Base-by-base conservation (phyloP, 495 filamentous ascomycete genomes). In the Elaphomyces granulatus region DNA sequence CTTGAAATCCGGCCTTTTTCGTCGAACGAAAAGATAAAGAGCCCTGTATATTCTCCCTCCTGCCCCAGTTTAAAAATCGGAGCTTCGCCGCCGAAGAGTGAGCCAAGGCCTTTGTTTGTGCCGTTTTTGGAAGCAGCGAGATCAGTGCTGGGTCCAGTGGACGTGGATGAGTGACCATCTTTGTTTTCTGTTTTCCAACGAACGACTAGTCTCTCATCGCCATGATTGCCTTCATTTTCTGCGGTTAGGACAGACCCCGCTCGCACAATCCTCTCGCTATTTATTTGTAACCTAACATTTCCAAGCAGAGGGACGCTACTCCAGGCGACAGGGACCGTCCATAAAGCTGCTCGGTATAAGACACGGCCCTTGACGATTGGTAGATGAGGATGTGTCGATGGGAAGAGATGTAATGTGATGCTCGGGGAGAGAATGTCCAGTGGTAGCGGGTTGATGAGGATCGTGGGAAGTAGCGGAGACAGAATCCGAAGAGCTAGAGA, bases 11-110 rank as follows among this genome's bases (percentile, higher is more conserved):
- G 66, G 2, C 92, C 90, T 45, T 92, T 77, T 43, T 80, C 74
- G 52, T 98, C 92, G 58, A 98, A 98, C 38, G 90, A 83, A 59
- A 98, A 98, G 35, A 93, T 75, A 55, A 98, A 98, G 12, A 95
- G 46, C 0, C 90, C 90, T 14, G 58, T 63, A 34, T 68, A 66
- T 31, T 66, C 61, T 35, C 63, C 60, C 36, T 67, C 63, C 37
- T 81, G 78, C 9, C 77, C 72, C 17, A 87, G 61, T 42, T 84
- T 80, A 43, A 83, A 77, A 17, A 87, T 77, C 3, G 77, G 74
- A 15, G 74, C 64, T 49, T 86, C 81, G 14, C 77, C 73, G 19
- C 74, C 65, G 1, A 68, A 53, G 1, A 67, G 52, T 4, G 59
- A 47, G 35, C 60, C 64, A 6, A 68, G 55, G 9, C 61, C 55